Conservation (phyloP, 768 basidiomycete genomes). For the Terana coerulea region DNA sequence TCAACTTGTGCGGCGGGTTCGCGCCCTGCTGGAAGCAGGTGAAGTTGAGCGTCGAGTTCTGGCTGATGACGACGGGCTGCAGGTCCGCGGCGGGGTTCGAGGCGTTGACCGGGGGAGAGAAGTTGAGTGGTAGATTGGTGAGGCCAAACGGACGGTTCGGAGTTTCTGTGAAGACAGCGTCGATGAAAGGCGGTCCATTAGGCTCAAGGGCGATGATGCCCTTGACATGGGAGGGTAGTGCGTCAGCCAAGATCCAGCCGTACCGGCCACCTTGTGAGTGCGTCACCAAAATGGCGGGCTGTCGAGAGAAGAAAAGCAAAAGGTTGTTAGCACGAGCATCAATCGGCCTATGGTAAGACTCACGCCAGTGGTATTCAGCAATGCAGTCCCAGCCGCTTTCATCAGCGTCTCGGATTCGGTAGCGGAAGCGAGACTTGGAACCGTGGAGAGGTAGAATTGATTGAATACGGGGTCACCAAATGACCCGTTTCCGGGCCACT, state of each 20-base stretch:
- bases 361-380: constrained; percentile 48
- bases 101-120: constrained; percentile 37
- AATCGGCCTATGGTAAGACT: constrained; percentile 18
- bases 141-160: constrained; percentile 43
- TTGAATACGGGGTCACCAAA: constrained; percentile 43
- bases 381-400: constrained; percentile 35
- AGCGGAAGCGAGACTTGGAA: constrained; percentile 37
- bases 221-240: constrained; percentile 39
- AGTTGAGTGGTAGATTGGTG: constrained; percentile 44
- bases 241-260: constrained; percentile 48
- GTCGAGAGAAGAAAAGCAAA: neutral
- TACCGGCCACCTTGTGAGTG: constrained; percentile 49
- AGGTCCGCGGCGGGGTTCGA: constrained; percentile 32
- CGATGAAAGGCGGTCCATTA: constrained; percentile 45
- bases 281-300: constrained; percentile 45
- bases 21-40: constrained; percentile 40
- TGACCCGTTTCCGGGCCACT: constrained; percentile 50
- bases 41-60: constrained; percentile 23
- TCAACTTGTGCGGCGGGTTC: constrained; percentile 38
- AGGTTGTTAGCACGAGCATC: too few relatives aligned
- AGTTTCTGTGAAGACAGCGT: constrained; percentile 21
- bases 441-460: constrained; percentile 39
- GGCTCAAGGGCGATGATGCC: constrained; percentile 50
- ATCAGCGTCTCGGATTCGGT: constrained; percentile 36
- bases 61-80: constrained; percentile 19